These are phyloP conservation scores for Ophiobolus disseminans DNA, from an alignment of 2,329 filamentous ascomycete genomes.

Conservation along the genomic window DNA sequence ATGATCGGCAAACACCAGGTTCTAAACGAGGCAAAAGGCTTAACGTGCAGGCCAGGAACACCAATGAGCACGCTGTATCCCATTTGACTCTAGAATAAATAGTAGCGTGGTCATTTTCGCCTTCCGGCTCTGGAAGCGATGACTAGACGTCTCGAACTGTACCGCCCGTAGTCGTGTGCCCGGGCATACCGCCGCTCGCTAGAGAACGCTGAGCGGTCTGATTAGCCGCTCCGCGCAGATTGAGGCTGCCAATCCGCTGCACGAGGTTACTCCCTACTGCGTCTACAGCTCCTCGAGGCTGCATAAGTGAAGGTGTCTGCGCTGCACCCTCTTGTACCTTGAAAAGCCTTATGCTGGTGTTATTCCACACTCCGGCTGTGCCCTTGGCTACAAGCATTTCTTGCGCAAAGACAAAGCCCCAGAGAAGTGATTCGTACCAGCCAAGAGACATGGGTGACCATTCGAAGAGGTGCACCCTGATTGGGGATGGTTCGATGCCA, in stretches of 20 bases:
- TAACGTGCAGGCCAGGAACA: conserved; percentile 27
- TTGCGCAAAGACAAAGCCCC: conserved; percentile 89
- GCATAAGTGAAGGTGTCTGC: conserved; percentile 79
- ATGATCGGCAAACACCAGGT: conserved; percentile 26
- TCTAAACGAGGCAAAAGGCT: conserved; percentile 16
- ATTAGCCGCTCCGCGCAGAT: conserved; percentile 61
- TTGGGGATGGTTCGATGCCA: conserved; percentile 75
- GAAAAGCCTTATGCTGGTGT: conserved; percentile 86
- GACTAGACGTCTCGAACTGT: conserved; percentile 47
- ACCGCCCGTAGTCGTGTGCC: conserved; percentile 20
- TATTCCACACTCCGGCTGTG: conserved; percentile 92
- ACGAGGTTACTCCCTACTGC: conserved; percentile 91
- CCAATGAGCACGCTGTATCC: conserved; percentile 29
- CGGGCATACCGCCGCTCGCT: conserved; percentile 26
- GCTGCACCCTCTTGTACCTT: conserved; percentile 84
- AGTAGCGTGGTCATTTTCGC: conserved; percentile 18
- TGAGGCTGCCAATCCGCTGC: conserved; percentile 82
- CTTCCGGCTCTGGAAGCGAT: conserved; percentile 9
- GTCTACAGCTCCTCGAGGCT: conserved; percentile 88
- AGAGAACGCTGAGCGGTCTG: conserved; percentile 26
- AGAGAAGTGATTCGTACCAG: conserved; percentile 95
- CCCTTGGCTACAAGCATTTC: conserved; percentile 89
- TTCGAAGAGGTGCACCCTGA: conserved; percentile 87
- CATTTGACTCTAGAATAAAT: conserved; percentile 15
- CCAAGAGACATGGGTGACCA: conserved; percentile 90